Evolutionary conservation across 129 eudicot species (phyloP).

Genomic region (Helianthus tuberosus): DNA sequence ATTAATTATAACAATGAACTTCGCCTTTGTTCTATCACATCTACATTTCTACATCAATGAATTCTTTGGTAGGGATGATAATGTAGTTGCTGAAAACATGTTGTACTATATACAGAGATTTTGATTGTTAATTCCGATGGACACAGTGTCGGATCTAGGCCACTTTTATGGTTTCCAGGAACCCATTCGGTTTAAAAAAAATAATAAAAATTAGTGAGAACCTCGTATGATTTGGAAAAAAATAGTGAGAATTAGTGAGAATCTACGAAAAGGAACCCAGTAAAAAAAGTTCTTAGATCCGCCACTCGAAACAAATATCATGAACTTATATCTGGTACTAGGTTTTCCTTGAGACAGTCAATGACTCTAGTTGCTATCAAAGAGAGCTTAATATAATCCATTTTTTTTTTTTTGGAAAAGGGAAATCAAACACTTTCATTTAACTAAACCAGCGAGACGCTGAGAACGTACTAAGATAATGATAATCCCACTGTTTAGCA

Average conservation of each 20-base stretch:
- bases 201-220: too few species aligned
- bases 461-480: background rate
- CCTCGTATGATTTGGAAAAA: too few species aligned
- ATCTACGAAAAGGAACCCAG: too few species aligned
- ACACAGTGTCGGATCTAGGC: too few species aligned
- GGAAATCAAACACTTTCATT: too few species aligned
- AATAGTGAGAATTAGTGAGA: too few species aligned
- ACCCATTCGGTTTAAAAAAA: too few species aligned
- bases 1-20: constrained; percentile 3
- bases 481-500: background rate
- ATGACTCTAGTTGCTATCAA: background rate
- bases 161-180: too few species aligned
- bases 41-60: constrained; percentile 27
- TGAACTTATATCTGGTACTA: background rate
- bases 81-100: constrained; percentile 7
- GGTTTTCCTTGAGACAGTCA: background rate
- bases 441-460: too few species aligned
- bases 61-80: constrained; percentile 25
- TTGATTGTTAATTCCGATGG: background rate
- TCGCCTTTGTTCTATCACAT: constrained; percentile 17
- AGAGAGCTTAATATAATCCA: background rate
- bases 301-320: too few species aligned
- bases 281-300: too few species aligned
- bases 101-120: background rate
- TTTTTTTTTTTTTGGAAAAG: too few species aligned